Evolutionary conservation across 2,329 filamentous ascomycete genomes (phyloP).

Genomic region (Periconia sp.): DNA sequence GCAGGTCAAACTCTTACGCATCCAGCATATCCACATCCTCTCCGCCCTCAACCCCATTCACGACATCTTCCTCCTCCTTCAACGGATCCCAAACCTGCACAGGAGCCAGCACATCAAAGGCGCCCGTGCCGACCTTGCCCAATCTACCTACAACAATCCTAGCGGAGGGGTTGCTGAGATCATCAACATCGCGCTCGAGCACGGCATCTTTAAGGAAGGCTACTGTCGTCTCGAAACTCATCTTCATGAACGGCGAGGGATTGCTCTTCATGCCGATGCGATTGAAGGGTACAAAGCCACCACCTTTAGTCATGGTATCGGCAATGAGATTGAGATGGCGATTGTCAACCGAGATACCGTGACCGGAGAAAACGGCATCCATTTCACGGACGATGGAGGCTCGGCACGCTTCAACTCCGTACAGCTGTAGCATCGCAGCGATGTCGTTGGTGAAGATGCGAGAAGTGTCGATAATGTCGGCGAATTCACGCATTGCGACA

Average conservation of each 20-base stretch:
- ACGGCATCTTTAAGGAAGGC: constrained; percentile 92
- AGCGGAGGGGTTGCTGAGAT: constrained; percentile 80
- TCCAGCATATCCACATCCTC: constrained; percentile 4
- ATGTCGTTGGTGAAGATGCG: constrained; percentile 91
- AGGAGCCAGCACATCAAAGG: constrained; percentile 76
- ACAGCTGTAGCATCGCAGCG: constrained; percentile 76
- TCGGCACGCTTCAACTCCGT: constrained; percentile 92
- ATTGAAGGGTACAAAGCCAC: constrained; percentile 88
- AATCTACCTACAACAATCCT: constrained; percentile 85
- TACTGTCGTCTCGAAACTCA: constrained; percentile 98
- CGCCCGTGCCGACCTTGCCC: constrained; percentile 82
- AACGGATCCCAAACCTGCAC: constrained; percentile 33
- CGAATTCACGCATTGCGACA: constrained; percentile 84
- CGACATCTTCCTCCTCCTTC: constrained; percentile 14
- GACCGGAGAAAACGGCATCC: constrained; percentile 79
- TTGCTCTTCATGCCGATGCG: constrained; percentile 84
- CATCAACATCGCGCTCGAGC: constrained; percentile 86
- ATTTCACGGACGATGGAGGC: constrained; percentile 86
- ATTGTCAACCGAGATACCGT: constrained; percentile 90
- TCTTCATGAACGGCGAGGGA: constrained; percentile 92
- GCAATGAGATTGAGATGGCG: constrained; percentile 94
- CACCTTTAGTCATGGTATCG: constrained; percentile 95
- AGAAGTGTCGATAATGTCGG: constrained; percentile 83
- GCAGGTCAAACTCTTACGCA: not conserved
- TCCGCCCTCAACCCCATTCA: constrained; percentile 12